Base-by-base conservation (phyloP, 1,139 yeast species). In the Debaryomyces sp. region DNA sequence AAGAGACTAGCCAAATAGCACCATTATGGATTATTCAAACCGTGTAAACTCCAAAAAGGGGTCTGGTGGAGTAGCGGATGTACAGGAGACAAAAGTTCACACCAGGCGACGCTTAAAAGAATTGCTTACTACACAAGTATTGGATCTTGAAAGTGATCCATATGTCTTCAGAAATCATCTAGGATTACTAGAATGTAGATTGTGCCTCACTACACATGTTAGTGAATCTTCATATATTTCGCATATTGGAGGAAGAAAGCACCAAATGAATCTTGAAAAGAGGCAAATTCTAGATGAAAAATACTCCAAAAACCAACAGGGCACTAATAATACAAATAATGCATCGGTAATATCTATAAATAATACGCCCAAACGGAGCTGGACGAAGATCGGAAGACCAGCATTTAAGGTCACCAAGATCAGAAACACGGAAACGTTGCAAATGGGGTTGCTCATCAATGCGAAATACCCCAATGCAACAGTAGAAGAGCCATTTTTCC, bases 201-300 rank as follows among this genome's bases (percentile, higher is more conserved):
- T 89, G 29, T 90, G 97, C 62, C 67, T 84, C 29, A 89, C 96
- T 1, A 78, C 87, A 0, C 96, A 89, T 65, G 73, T 78, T 23
- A 81, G 84, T 29, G 92, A 87, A 52, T 80, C 89, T 12, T 84
- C 91, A 7, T 90, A 88, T 60, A 71, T 89, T 15, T 78, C 91
- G 1, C 97, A 90, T 59, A 77, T 91, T 4, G 87, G 89, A 43
- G 96, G 96, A 3, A 76, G 80, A 51, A 86, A 85, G 63, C 97
- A 90, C 63, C 87, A 82, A 60, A 64, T 82, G 55, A 86, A 84
- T 54, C 70, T 89, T 40, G 86, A 85, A 55, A 76, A 81, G 49
- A 70, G 96, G 48, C 71, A 80, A 42, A 66, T 71, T 35, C 56
- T 66, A 46, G 83, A 79, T 52, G 80, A 74, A 50, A 70, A 66